Base-by-base conservation (phyloP, 495 filamentous ascomycete genomes). In the Hypoxylon fuscum region DNA sequence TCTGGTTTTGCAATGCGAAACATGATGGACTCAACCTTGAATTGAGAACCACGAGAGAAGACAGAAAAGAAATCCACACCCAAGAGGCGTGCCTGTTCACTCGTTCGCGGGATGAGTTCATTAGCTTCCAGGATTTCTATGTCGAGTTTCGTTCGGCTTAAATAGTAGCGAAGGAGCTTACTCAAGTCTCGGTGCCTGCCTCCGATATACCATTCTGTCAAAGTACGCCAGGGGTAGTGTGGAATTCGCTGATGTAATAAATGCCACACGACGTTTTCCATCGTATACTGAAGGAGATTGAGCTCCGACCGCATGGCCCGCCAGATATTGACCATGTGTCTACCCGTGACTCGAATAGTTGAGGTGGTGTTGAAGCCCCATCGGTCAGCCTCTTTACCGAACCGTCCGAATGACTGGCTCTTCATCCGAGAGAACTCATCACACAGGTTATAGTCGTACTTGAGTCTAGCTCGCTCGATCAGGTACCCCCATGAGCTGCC, bases 21-120 rank as follows among this genome's bases (percentile, higher is more conserved):
- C 95, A 98, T 98, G 62, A 97, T 85, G 1, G 92, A 96, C 76
- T 98, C 95, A 38, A 98, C 95, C 69, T 98, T 98, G 81, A 96
- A 97, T 70, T 98, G 95, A 6, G 93, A 97, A 21, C 95, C 96
- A 29, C 95, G 84, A 12, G 90, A 90, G 70, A 96, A 93, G 43
- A 98, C 93, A 0, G 92, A 96, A 72, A 91, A 94, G 74, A 98
- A 98, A 75, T 98, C 95, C 1, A 98, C 90, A 0, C 95, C 95
- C 17, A 98, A 84, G 25, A 98, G 79, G 40, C 96, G 85, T 11
- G 95, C 95, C 68, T 98, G 95, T 72, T 98, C 95, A 71, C 94
- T 96, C 3, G 92, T 97, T 43, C 95, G 82, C 1, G 92, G 79
- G 43, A 97, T 86, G 52, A 98, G 78, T 71, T 96, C 95, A 68